A percentile compares a stretch with the other conserved stretches of the same genome.
phyloP scores from a whole-genome alignment of 1,284 basidiomycete species.

The Ustilago curta region DNA sequence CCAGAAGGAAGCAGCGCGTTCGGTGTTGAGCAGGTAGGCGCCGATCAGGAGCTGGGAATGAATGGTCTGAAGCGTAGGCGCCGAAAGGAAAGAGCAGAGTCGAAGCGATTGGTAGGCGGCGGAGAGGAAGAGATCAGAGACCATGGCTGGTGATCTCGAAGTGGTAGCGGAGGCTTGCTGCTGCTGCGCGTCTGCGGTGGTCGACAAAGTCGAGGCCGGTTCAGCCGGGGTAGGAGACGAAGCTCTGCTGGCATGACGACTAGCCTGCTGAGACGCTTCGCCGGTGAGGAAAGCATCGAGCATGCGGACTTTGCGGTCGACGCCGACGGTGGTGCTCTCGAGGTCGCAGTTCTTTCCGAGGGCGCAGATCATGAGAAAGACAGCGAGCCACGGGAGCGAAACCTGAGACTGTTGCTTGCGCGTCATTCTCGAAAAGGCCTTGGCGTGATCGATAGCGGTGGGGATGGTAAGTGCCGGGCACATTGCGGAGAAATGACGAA shows the following conservation, averaged over 20 bases:
- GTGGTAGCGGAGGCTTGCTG: background rate
- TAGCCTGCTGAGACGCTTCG: constrained; percentile 30
- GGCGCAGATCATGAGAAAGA: constrained; percentile 50
- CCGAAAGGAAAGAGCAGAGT: constrained; percentile 44
- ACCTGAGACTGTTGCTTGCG: constrained; percentile 32
- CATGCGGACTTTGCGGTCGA: constrained; percentile 41
- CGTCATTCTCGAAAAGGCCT: constrained; percentile 31
- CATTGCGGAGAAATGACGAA: constrained; percentile 38
- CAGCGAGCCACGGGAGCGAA: constrained; percentile 35
- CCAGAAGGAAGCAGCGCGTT: constrained; percentile 46
- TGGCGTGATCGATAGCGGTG: constrained; percentile 37
- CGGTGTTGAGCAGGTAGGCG: constrained; percentile 46
- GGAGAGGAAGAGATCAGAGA: constrained; percentile 45
- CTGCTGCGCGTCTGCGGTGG: background rate
- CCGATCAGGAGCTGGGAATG: constrained; percentile 54
- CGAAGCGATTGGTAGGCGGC: constrained; percentile 49
- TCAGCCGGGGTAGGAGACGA: constrained; percentile 12
- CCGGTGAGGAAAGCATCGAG: constrained; percentile 34
- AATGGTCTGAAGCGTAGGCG: constrained; percentile 48
- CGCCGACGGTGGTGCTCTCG: constrained; percentile 31
- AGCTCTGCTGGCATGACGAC: constrained; percentile 25
- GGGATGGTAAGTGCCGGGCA: constrained; percentile 36
- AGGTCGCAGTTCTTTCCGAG: constrained; percentile 48
- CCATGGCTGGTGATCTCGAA: constrained; percentile 33
- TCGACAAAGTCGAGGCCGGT: background rate